Evolutionary conservation across 2,329 filamentous ascomycete genomes (phyloP).

Genomic region (Cladosporium cucumerinum): DNA sequence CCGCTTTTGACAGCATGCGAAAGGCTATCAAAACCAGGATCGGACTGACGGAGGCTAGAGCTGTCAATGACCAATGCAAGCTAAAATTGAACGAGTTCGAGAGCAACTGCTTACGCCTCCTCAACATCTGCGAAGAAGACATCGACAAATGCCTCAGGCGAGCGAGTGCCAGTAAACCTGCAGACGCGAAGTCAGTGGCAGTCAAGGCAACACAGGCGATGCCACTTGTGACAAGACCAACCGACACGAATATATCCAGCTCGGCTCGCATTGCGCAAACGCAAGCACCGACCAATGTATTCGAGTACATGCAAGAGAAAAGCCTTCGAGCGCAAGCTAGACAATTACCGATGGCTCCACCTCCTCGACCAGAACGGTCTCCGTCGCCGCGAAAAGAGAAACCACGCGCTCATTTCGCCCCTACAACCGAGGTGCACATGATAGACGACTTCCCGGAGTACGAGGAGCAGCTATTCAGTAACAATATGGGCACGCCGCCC

Average conservation of each 20-base stretch:
- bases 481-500: constrained; percentile 39
- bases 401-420: background rate
- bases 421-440: constrained; percentile 8
- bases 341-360: constrained; percentile 13
- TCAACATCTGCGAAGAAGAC: constrained; percentile 26
- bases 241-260: constrained; percentile 21
- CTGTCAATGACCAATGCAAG: constrained; percentile 27
- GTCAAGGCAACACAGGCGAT: constrained; percentile 31
- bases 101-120: constrained; percentile 24
- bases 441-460: constrained; percentile 8
- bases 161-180: constrained; percentile 10
- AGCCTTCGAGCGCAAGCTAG: background rate
- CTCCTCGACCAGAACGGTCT: constrained; percentile 1
- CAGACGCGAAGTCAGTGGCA: constrained; percentile 21
- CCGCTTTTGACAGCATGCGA: constrained; percentile 18
- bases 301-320: constrained; percentile 10
- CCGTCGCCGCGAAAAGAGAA: background rate
- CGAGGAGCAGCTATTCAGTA: constrained; percentile 32
- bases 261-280: constrained; percentile 35
- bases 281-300: background rate
- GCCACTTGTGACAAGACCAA: background rate
- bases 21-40: constrained; percentile 24
- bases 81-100: constrained; percentile 26
- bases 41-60: constrained; percentile 22
- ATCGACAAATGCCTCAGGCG: constrained; percentile 20